These are phyloP conservation scores for Cornus florida DNA, from an alignment of 148 eudicot genomes.

Conservation along the genomic window DNA sequence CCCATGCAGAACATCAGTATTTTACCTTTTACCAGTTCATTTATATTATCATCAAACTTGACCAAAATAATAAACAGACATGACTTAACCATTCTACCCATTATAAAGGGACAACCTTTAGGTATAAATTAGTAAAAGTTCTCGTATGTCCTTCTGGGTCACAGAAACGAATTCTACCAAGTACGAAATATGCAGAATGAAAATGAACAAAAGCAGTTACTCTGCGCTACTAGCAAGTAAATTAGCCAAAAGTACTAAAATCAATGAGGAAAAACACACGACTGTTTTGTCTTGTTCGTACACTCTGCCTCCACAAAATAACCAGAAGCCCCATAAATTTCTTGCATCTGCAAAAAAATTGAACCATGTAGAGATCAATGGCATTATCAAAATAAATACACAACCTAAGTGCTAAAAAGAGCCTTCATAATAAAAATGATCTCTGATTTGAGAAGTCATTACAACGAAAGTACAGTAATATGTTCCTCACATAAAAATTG, in stretches of 20 bases:
- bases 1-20: not conserved
- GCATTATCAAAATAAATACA: not conserved
- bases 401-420: not conserved
- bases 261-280: conserved; percentile 20
- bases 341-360: conserved; percentile 73
- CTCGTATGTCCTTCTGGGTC: not conserved
- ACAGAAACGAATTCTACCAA: not conserved
- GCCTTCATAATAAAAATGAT: not conserved
- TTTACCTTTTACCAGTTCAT: not conserved
- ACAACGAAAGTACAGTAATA: not conserved
- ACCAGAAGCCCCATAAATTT: conserved; percentile 87
- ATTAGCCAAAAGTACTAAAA: not conserved
- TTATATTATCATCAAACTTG: not conserved
- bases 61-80: not conserved
- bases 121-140: not conserved
- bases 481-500: not conserved
- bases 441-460: not conserved
- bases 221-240: not conserved
- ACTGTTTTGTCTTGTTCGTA: conserved; percentile 39
- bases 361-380: not conserved
- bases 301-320: conserved; percentile 72
- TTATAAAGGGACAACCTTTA: not conserved
- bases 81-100: not conserved
- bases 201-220: not conserved
- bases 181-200: not conserved